Evolutionary conservation across 2,329 filamentous ascomycete species (phyloP).

Genomic region (Monosporascus sp.): DNA sequence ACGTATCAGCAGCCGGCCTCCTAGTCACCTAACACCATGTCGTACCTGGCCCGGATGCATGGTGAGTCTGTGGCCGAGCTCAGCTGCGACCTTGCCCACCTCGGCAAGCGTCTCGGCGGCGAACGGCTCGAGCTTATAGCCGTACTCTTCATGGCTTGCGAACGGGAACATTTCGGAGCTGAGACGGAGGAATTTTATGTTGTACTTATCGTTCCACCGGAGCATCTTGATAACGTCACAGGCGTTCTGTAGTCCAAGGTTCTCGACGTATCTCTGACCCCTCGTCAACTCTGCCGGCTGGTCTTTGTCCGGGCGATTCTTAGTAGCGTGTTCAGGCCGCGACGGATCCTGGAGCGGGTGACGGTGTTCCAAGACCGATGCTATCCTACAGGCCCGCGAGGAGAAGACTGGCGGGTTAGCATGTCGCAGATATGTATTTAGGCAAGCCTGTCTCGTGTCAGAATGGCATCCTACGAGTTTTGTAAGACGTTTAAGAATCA

Average conservation of each 20-base stretch:
- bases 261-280: constrained; percentile 70
- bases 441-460: constrained; percentile 57
- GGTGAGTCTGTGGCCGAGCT: constrained; percentile 78
- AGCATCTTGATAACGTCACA: constrained; percentile 81
- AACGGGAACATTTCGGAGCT: constrained; percentile 98
- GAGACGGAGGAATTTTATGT: constrained; percentile 86
- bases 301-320: constrained; percentile 76
- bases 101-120: constrained; percentile 72
- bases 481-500: not conserved
- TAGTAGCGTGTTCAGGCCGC: constrained; percentile 73
- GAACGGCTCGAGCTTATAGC: constrained; percentile 80
- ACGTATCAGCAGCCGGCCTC: constrained; percentile 4
- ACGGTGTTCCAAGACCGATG: constrained; percentile 84
- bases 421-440: constrained; percentile 85
- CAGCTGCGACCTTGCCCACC: constrained; percentile 68
- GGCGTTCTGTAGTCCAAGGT: constrained; percentile 74
- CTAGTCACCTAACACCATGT: not conserved
- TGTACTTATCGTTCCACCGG: constrained; percentile 85
- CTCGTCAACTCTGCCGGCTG: constrained; percentile 60
- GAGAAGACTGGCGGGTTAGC: constrained; percentile 82
- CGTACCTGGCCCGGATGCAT: constrained; percentile 77
- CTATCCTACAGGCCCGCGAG: constrained; percentile 85
- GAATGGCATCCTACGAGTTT: not conserved
- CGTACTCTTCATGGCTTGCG: constrained; percentile 80
- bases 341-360: constrained; percentile 72